Evolutionary conservation across 176 grass and related monocot genomes (phyloP).

Genomic region (Elaeis guineensis): DNA sequence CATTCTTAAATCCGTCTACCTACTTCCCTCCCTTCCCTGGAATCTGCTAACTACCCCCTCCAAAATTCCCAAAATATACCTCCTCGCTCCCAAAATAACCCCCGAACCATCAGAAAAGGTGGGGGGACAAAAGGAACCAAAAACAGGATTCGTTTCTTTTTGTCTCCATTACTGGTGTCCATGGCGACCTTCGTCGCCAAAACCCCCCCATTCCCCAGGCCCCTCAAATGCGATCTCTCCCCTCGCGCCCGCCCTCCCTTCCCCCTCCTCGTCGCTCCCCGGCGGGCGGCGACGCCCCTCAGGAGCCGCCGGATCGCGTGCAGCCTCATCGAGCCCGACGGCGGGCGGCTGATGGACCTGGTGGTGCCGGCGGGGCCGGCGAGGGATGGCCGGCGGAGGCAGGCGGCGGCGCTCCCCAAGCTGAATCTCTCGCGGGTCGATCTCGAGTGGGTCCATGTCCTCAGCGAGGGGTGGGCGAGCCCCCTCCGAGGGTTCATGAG

Average conservation of each 20-base stretch:
- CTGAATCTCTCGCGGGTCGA: slow-evolving; percentile 51
- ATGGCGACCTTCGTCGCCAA: slow-evolving; percentile 6
- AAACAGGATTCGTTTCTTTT: background rate
- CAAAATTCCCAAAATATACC: too few relatives aligned
- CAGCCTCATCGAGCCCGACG: slow-evolving; percentile 88
- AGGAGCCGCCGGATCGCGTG: slow-evolving; percentile 1
- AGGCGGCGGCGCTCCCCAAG: slow-evolving; percentile 50
- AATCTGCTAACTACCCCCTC: too few relatives aligned
- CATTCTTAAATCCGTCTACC: too few relatives aligned
- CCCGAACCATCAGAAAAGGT: too few relatives aligned
- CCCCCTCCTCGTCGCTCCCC: background rate
- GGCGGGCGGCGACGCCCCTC: slow-evolving; percentile 1
- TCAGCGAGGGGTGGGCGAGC: slow-evolving; percentile 97
- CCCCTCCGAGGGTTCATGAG: slow-evolving; percentile 96
- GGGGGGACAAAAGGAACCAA: too few relatives aligned
- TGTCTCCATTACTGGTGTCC: background rate
- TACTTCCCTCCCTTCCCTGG: too few relatives aligned
- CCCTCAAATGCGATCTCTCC: background rate
- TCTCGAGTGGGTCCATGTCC: slow-evolving; percentile 80
- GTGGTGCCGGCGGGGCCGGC: slow-evolving; percentile 47
- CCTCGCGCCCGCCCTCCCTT: background rate
- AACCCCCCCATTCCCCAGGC: background rate
- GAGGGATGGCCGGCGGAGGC: slow-evolving; percentile 35
- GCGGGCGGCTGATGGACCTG: slow-evolving; percentile 72
- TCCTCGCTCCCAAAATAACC: too few relatives aligned